phyloP scores from a whole-genome alignment of 2,329 filamentous ascomycete genomes.

The Neofusicoccum laricinum region DNA sequence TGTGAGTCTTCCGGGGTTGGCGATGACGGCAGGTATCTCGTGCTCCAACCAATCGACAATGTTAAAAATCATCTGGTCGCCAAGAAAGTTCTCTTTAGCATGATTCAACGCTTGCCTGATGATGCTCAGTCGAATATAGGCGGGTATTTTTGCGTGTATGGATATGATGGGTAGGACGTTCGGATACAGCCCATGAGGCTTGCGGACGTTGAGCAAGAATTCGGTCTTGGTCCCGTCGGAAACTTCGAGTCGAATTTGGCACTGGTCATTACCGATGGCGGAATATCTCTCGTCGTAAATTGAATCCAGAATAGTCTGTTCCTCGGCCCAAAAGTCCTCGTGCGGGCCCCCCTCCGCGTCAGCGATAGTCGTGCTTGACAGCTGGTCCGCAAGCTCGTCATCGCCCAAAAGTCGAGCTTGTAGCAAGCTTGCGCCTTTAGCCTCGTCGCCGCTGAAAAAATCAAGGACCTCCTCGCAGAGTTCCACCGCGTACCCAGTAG shows the following conservation, averaged over 20 bases:
- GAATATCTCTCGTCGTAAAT: constrained; percentile 69
- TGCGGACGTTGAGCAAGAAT: constrained; percentile 65
- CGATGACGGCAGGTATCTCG: constrained; percentile 76
- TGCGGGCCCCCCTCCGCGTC: constrained; percentile 37
- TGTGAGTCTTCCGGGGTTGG: constrained; percentile 76
- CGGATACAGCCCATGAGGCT: constrained; percentile 69
- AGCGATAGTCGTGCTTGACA: constrained; percentile 39
- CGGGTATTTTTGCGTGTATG: constrained; percentile 68
- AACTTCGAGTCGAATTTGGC: constrained; percentile 65
- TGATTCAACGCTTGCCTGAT: constrained; percentile 73
- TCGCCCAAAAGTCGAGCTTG: constrained; percentile 63
- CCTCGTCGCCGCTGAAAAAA: constrained; percentile 68
- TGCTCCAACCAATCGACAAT: constrained; percentile 89
- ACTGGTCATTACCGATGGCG: constrained; percentile 60
- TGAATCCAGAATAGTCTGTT: constrained; percentile 77
- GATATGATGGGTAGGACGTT: constrained; percentile 64
- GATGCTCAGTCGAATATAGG: constrained; percentile 89
- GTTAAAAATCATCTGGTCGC: constrained; percentile 88
- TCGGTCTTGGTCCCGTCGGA: constrained; percentile 41
- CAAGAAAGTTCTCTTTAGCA: constrained; percentile 67
- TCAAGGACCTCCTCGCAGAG: constrained; percentile 78
- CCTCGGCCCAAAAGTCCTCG: constrained; percentile 73
- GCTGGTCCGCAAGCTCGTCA: constrained; percentile 23
- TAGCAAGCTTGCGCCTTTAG: constrained; percentile 71
- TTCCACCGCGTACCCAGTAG: constrained; percentile 81